Base-by-base conservation (phyloP, 2,329 filamentous ascomycete genomes). In the Fusarium kyushuense region DNA sequence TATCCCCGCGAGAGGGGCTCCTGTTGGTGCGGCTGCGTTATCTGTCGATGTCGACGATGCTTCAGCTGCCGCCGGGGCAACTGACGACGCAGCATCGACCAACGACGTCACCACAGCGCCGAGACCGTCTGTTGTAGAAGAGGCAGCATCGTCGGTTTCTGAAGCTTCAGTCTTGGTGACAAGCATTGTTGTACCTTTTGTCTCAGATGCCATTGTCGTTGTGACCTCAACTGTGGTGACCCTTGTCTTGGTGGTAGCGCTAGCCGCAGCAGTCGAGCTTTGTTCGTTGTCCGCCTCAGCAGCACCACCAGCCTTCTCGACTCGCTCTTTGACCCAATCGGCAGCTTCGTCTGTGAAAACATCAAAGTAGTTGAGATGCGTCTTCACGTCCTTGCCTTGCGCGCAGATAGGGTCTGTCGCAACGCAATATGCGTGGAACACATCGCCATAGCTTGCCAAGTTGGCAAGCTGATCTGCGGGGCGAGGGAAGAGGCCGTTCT, bases 351-450 rank as follows among this genome's bases (percentile, higher is more conserved):
- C 29, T 12, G 46, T 61, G 19, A 30, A 62, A 5, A 62, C 29
- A 13, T 62, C 58, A 17, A 62, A 62, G 27, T 62, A 62, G 30
- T 62, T 62, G 17, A 62, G 47, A 27, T 62, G 58, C 13, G 58
- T 62, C 40, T 54, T 14, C 3, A 45, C 58, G 3, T 25, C 47
- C 13, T 62, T 41, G 2, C 58, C 58, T 21, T 46, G 9, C 1
- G 58, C 58, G 14, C 58, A 62, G 19, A 62, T 62, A 3, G 58
- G 58, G 27, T 62, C 58, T 36, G 58, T 62, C 27, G 54, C 27
- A 3, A 62, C 58, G 16, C 58, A 62, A 21, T 62, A 62, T 11
- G 36, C 43, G n/a, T 42, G 14, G 4, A 62, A 41, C 1, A 55
- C 47, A 30, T 62, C 47, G 4, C 56, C 56, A 14, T 62, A 62